Evolutionary conservation across 2,329 filamentous ascomycete species (phyloP), one percentile per base, ranked within the genome.

Genomic region (Aspergillus uvarum): DNA sequence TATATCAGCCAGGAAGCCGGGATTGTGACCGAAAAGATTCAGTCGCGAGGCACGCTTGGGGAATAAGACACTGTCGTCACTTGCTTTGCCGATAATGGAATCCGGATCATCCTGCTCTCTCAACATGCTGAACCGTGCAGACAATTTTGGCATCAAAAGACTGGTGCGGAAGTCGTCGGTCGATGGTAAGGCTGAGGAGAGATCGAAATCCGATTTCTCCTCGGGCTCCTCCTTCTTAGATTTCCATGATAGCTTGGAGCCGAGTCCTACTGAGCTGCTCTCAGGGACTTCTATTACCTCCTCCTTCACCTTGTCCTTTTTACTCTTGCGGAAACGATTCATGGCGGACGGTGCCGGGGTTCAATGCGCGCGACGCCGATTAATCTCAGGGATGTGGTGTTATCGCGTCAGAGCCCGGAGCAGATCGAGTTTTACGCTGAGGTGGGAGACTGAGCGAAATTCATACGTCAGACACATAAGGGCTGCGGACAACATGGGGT

Each of bases 81-180:
- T 95, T 16, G 94, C 94, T 76, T 98, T 97, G 59, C 94, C 94
- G 32, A 97, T 84, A 74, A 92, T 90, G 2, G 92, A 94, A 63
- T 82, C 89, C 1, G 94, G 94, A 70, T 97, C 92, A 73, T 97
- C 93, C 74, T 97, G 94, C 76, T 97, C 94, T 69, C 92, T 84
- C 32, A 98, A 81, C 94, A 98, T 98, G 67, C 94, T 98, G 75
- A 99, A 99, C 6, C 95, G 88, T 12, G 93, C 92, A 0, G 94
- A 98, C 4, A 99, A 83, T 47, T 93, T 94, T 0, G 92, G 93
- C 94, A 99, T 96, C 63, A 99, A 82, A 60, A 99, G 80, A 81
- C 95, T 98, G 3, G 95, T 99, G 59, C 95, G 87, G 76, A 99
- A 98, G 71, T 98, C 89, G 76, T 98, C 92, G 51, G 81, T 88